Base-by-base conservation (phyloP, 2,329 filamentous ascomycete genomes). In the Cytospora piceicola region DNA sequence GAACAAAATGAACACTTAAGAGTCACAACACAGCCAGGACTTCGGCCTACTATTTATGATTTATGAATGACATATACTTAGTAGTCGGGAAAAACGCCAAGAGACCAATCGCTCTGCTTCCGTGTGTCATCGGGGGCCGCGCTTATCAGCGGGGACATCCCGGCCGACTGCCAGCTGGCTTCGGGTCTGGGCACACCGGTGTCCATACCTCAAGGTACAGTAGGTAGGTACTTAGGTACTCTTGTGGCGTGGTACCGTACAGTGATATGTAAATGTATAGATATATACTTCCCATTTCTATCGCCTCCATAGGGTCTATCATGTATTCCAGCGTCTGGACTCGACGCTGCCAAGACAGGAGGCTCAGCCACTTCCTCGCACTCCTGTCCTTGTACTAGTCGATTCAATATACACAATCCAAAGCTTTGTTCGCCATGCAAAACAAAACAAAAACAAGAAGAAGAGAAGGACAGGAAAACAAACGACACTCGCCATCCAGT, bases 91-190 rank as follows among this genome's bases (percentile, higher is more conserved):
- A n/a, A 49, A 29, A 32, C n/a, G 4, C 46, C 9, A 29, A 29
- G 7, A 49, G 6, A 24, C 36, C 57, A 49, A 58, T 58, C 36
- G 39, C 22, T 58, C 57, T 32, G 15, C 2, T 30, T 27, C 57
- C 24, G 57, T 30, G 24, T 46, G 55, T 58, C 55, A 58, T 49
- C n/a, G 8, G 42, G 42, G n/a, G 20, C 42, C 7, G 17, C 36
- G 20, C 57, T 58, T 58, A 58, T 58, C 57, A 58, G 54, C 29
- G 54, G 54, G 34, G 34, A 32, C 39, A 29, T 3, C 27, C 27
- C 24, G 36, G 29, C 15, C 54, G 51, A 36, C 15, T 36, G 52
- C 46, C 46, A n/a, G 46, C 46, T 20, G 46, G n/a, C n/a, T 58
- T 34, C 32, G 39, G 12, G 32, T 17, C 57, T 22, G 57, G 22